These are phyloP conservation scores for Odontarrhena argentea DNA, from an alignment of 345 rosid species.

Conservation along the genomic window DNA sequence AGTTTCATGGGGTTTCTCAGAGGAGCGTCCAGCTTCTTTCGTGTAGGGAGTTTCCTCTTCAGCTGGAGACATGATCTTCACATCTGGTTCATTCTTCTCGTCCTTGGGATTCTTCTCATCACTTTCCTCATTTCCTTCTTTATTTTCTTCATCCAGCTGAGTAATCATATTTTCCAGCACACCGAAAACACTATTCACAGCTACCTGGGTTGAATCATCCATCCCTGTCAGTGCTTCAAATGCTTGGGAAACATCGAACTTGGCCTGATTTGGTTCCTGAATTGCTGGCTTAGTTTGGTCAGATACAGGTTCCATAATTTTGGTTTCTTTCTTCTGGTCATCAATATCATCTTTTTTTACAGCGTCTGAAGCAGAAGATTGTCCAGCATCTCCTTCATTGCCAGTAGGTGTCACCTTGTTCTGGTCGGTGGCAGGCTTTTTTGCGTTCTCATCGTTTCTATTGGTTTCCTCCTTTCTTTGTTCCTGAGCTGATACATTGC, in stretches of 20 bases:
- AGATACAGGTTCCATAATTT: conserved; percentile 45
- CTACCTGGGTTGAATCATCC: conserved; percentile 95
- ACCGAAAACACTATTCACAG: conserved; percentile 93
- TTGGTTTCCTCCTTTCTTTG: conserved; percentile 48
- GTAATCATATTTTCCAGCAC: conserved; percentile 87
- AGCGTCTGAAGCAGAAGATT: conserved; percentile 52
- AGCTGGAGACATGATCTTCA: conserved; percentile 19
- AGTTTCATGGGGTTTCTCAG: conserved; percentile 41
- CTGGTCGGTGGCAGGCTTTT: conserved; percentile 50
- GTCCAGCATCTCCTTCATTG: conserved; percentile 46
- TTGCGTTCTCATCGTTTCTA: conserved; percentile 50
- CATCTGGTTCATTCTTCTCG: conserved; percentile 32
- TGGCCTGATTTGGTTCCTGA: conserved; percentile 45
- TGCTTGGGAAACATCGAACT: conserved; percentile 73
- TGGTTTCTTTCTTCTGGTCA: conserved; percentile 58
- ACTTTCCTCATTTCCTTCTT: conserved; percentile 44
- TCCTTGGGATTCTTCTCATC: conserved; percentile 42
- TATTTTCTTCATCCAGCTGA: conserved; percentile 67
- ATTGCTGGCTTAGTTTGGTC: conserved; percentile 48
- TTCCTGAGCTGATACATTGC: conserved; percentile 40
- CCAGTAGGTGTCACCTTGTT: conserved; percentile 43
- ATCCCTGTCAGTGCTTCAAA: conserved; percentile 86
- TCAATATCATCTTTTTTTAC: conserved; percentile 54
- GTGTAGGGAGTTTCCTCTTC: conserved; percentile 34
- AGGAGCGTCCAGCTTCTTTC: conserved; percentile 23